phyloP scores from a whole-genome alignment of 768 basidiomycete species.

The Boletus subparvulus region DNA sequence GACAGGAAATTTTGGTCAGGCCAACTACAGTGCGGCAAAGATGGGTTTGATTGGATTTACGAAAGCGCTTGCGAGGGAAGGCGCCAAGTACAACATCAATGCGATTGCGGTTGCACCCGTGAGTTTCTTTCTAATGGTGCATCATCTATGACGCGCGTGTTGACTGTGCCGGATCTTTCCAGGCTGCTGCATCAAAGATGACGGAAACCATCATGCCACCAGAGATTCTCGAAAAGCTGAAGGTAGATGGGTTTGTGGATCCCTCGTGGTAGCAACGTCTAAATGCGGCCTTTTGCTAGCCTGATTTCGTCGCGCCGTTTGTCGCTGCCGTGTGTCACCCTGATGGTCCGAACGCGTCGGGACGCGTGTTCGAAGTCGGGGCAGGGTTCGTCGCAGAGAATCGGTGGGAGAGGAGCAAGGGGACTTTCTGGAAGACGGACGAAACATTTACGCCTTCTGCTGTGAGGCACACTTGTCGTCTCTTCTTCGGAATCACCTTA shows the following conservation, averaged over 20 bases:
- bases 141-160: not conserved
- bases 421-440: constrained; percentile 87
- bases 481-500: not conserved
- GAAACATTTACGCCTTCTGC: constrained; percentile 91
- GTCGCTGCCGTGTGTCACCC: constrained; percentile 87
- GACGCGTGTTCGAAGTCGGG: constrained; percentile 88
- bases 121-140: constrained; percentile 26
- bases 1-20: constrained; percentile 91
- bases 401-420: constrained; percentile 90
- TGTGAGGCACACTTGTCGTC: constrained; percentile 41
- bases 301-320: constrained; percentile 90
- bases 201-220: constrained; percentile 94
- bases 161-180: not conserved
- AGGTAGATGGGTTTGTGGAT: constrained; percentile 39
- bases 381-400: constrained; percentile 91
- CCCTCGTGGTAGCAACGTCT: not conserved
- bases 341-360: constrained; percentile 74
- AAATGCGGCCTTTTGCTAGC: constrained; percentile 35
- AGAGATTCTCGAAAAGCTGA: constrained; percentile 87
- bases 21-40: constrained; percentile 98
- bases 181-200: constrained; percentile 95
- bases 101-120: constrained; percentile 89
- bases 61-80: constrained; percentile 90
- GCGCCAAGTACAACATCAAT: constrained; percentile 87
- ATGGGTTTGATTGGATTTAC: constrained; percentile 94